Evolutionary conservation across 73 alveolate species (phyloP), one percentile per base, ranked within the genome.

Genomic region (Paramecium biaurelia): DNA sequence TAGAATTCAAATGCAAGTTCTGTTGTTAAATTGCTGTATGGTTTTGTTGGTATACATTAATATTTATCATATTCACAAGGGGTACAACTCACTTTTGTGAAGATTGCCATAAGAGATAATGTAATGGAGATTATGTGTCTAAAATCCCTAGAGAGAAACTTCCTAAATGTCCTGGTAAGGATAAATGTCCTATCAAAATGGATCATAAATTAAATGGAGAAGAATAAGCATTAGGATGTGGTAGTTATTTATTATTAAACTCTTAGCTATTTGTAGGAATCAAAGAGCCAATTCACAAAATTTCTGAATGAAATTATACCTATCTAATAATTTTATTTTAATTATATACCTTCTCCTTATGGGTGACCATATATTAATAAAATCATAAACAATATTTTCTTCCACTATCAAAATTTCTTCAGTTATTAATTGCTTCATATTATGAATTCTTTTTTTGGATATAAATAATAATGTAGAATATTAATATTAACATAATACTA

Each of bases 1-100:
- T 79, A 42, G 74, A 79, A 34, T 79, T 79, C 47, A 41, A 79
- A 45, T 43, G 90, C 15, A 43, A 79, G 23, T 79, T 98, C 92
- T 98, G 99, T 87, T 98, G 99, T 88, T 93, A 92, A 57, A 93
- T 97, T 21, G 98, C 99, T 10, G 96, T 96, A 41, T 98, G 99
- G 99, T 97, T 97, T 92, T 98, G 99, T 92, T 97, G 99, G 99
- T 89, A 89, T 7, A 38, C 47, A 38, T 7, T 38, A 0, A 38
- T 0, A 38, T 38, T 63, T 38, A 38, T 38, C 15, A 49, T 85
- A 24, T 59, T 58, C 38, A 34, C 21, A 8, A 89, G 94, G 92
- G 99, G 99, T 10, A 97, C 98, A 18, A 97, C 99, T 5, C 99
- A 98, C 92, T 98, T 98, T 96, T 98, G 99, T 92, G 99, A 98